A percentile compares a stretch with the other conserved stretches of the same genome.
Evolutionary conservation across 495 filamentous ascomycete species (phyloP).

Genomic region (Penicillium simplicissimum): DNA sequence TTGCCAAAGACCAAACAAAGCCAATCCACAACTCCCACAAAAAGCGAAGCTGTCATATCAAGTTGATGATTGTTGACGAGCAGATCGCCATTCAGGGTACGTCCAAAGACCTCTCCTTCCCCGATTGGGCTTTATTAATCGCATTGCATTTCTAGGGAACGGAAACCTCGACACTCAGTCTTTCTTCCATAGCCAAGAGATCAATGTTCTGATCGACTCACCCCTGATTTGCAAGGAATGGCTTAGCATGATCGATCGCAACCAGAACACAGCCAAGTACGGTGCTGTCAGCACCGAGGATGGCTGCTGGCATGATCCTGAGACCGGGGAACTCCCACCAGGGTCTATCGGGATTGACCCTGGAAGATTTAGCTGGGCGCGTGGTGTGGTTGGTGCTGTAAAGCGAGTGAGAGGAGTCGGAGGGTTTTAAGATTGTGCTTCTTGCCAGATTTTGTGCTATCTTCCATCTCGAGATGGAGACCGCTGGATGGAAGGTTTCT

Average conservation of each 20-base stretch:
- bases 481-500: background rate
- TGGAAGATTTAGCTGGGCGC: slow-evolving; percentile 61
- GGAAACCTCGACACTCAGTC: slow-evolving; percentile 83
- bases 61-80: slow-evolving; percentile 72
- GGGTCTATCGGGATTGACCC: slow-evolving; percentile 62
- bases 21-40: slow-evolving; percentile 65
- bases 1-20: slow-evolving; percentile 66
- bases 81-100: slow-evolving; percentile 60
- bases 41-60: slow-evolving; percentile 69
- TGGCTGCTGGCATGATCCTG: slow-evolving; percentile 51
- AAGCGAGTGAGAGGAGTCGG: slow-evolving; percentile 61
- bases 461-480: background rate
- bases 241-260: slow-evolving; percentile 60
- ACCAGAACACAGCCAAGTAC: slow-evolving; percentile 70
- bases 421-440: slow-evolving; percentile 46
- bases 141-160: slow-evolving; percentile 46
- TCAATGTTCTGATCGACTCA: slow-evolving; percentile 72
- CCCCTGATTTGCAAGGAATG: slow-evolving; percentile 58
- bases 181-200: slow-evolving; percentile 75
- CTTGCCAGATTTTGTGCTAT: background rate
- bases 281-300: slow-evolving; percentile 58
- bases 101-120: background rate
- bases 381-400: slow-evolving; percentile 61
- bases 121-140: background rate
- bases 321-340: slow-evolving; percentile 53